These are phyloP conservation scores for Populus deltoides DNA, from an alignment of 345 rosid species.

Conservation along the genomic window DNA sequence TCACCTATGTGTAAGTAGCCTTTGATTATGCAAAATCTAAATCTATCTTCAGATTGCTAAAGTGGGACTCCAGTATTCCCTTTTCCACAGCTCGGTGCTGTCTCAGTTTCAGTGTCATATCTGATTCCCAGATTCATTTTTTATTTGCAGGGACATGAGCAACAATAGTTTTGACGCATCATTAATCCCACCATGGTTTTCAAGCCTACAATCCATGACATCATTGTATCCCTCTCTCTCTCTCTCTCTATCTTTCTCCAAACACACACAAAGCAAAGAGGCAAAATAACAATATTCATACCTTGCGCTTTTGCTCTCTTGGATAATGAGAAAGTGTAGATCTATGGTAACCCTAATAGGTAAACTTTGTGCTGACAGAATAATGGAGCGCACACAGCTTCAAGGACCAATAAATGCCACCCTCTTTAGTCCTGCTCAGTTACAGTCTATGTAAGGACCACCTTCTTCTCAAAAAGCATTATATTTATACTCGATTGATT, in stretches of 20 bases:
- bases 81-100: neutral
- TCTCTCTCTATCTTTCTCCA: no score
- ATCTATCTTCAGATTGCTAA: no score
- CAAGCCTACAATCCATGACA: constrained; percentile 6
- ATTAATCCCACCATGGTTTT: neutral
- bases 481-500: neutral
- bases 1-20: neutral
- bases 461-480: neutral
- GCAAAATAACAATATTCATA: neutral
- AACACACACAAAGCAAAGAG: neutral
- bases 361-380: neutral
- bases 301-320: no score
- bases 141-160: constrained; percentile 10
- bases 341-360: no score
- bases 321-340: no score
- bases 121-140: neutral
- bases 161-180: constrained; percentile 7
- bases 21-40: neutral
- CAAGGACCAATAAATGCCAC: neutral
- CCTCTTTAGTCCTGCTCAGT: neutral
- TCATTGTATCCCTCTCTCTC: neutral
- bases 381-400: neutral
- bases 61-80: no score
- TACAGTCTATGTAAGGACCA: neutral
- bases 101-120: neutral